Evolutionary conservation across 768 basidiomycete species (phyloP), one percentile per base, ranked within the genome.

Genomic region (Boletus rubropictus): DNA sequence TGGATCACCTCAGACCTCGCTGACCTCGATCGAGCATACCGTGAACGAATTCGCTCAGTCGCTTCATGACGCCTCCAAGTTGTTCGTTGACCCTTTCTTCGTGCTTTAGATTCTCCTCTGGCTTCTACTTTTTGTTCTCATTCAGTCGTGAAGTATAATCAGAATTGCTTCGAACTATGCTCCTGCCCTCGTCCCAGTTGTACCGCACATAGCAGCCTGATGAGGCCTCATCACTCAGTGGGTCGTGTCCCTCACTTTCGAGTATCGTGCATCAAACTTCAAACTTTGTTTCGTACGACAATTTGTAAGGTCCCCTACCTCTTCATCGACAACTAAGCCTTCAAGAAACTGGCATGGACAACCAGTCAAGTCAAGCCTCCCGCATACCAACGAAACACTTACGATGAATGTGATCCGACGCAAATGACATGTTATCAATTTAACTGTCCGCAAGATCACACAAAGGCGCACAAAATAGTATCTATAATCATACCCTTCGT

Each of bases 281-380:
- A 47, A 29, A n/a, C 42, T n/a, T 29, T 48, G 46, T 50, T 39
- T 29, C 20, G 29, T 55, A 43, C 44, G 39, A 46, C 42, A 24
- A 31, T 38, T 17, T 33, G 35, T 31, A 17, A 43, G n/a, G 20
- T 32, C 22, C 34, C 35, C 40, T 25, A 11, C 21, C 11, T 40
- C 32, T 46, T 36, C 45, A 22, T 43, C 25, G 15, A 18, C 37
- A 44, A 51, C 48, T 56, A 88, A 17, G 83, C 84, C 60, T 89
- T 90, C 53, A 97, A 72, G 68, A 86, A 86, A 61, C 87, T 84
- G 21, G 91, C 89, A 53, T 97, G 94, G 73, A 85, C 95, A 22
- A 54, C 7, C 42, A 52, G 21, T 59, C 51, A 42, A 62, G 11
- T 8, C 29, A 31, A 12, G 9, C 29, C 7, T 46, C 17, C 6